Conservation (phyloP, 2,329 filamentous ascomycete species). For the Colletotrichum shisoi region DNA sequence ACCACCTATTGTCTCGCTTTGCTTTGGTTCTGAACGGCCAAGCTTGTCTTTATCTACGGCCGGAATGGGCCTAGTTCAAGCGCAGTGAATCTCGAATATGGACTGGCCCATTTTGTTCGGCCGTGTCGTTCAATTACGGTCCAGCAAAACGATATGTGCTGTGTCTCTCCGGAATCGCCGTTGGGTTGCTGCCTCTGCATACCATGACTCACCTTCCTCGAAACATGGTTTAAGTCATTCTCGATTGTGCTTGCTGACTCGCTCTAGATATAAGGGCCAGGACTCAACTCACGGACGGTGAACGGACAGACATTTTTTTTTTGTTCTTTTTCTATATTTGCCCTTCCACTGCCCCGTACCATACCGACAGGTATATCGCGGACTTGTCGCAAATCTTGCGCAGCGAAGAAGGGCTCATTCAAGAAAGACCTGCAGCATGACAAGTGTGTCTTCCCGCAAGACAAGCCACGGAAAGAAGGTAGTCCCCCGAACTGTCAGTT, state of each 20-base stretch:
- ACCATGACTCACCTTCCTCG: background rate
- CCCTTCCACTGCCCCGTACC: too few relatives aligned
- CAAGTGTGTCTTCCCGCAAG: background rate
- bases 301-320: background rate
- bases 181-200: background rate
- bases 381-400: background rate
- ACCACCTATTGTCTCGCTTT: background rate
- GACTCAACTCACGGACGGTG: background rate
- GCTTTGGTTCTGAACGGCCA: background rate
- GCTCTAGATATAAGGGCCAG: background rate
- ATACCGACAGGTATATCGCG: background rate
- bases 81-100: background rate
- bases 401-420: too few relatives aligned
- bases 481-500: background rate
- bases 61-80: background rate
- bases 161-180: background rate
- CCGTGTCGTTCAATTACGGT: background rate
- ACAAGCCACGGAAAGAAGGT: background rate
- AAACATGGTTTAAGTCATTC: background rate
- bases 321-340: too few relatives aligned
- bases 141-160: background rate
- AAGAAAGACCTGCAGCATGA: too few relatives aligned
- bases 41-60: background rate
- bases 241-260: background rate
- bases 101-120: background rate